A percentile compares a stretch with the other conserved stretches of the same genome.
Conservation (phyloP, 176 grass and related monocot species). For the Hsuehochloa calcarea region DNA sequence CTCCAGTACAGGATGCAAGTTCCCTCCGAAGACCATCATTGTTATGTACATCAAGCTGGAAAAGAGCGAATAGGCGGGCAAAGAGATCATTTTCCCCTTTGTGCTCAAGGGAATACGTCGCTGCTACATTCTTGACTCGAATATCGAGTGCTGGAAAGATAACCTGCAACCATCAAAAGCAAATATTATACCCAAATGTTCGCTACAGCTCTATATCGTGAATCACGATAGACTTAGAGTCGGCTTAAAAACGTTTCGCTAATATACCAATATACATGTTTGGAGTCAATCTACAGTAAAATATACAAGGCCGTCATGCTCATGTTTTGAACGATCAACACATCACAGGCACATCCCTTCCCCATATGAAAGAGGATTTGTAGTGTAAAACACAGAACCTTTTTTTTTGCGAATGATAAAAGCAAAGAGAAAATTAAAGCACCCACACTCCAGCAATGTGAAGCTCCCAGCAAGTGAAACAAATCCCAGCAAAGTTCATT, state of each 20-base stretch:
- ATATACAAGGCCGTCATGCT: neutral
- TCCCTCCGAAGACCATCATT: slow-evolving; percentile 54
- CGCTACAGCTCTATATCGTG: neutral
- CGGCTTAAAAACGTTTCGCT: neutral
- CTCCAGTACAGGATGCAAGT: slow-evolving; percentile 73
- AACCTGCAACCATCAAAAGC: slow-evolving; percentile 47
- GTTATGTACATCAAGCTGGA: slow-evolving; percentile 49
- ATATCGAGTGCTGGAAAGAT: slow-evolving; percentile 89
- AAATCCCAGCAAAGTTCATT: neutral
- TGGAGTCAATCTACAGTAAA: neutral
- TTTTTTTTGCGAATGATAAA: neutral
- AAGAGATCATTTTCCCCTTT: slow-evolving; percentile 75
- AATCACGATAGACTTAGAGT: neutral
- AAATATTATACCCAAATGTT: neutral
- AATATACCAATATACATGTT: neutral
- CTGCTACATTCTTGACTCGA: slow-evolving; percentile 88
- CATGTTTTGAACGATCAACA: neutral
- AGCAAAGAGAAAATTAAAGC: neutral
- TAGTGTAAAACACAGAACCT: neutral
- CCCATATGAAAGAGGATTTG: neutral
- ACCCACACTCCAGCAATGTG: neutral
- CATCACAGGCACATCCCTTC: neutral
- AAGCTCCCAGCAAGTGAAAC: neutral
- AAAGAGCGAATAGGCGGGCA: slow-evolving; percentile 52
- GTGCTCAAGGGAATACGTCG: slow-evolving; percentile 88